phyloP scores from a whole-genome alignment of 169 alveolate genomes.

The Cyclospora cayetanensis region DNA sequence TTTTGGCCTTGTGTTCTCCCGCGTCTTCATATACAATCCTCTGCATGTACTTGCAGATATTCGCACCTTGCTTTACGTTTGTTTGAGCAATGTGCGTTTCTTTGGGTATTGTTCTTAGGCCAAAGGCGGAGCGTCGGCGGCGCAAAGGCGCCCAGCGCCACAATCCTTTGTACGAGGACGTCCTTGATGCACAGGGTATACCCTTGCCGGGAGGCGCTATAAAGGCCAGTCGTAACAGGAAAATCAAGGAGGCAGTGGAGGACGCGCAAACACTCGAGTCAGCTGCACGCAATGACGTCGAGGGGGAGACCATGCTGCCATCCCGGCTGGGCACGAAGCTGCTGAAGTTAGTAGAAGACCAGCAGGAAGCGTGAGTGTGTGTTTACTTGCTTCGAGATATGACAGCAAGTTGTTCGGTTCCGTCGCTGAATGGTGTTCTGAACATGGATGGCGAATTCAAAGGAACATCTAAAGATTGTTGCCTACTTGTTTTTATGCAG shows the following conservation, averaged over 20 bases:
- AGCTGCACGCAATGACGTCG: background rate
- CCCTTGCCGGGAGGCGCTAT: constrained; percentile 29
- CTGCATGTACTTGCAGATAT: too few relatives aligned
- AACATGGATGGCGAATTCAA: too few relatives aligned
- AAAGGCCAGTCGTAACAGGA: background rate
- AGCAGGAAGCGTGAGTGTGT: constrained; percentile 50
- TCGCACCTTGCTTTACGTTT: background rate
- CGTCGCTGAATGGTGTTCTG: too few relatives aligned
- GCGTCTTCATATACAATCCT: too few relatives aligned
- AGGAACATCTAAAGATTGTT: too few relatives aligned
- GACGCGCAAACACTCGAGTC: too few relatives aligned
- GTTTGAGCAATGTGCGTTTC: background rate
- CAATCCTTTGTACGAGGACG: constrained; percentile 63
- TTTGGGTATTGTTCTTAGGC: constrained; percentile 18
- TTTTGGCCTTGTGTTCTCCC: background rate
- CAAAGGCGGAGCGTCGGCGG: constrained; percentile 41
- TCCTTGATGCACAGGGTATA: constrained; percentile 46
- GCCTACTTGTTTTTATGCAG: background rate
- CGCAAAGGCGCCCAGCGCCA: constrained; percentile 67
- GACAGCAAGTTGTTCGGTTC: too few relatives aligned
- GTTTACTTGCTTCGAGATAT: too few relatives aligned
- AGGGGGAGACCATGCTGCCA: constrained; percentile 37
- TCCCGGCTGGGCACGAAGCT: constrained; percentile 49
- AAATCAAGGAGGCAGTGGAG: background rate
- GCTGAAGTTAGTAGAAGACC: constrained; percentile 64